These are phyloP conservation scores for Lecanosticta acicola DNA, from an alignment of 2,329 filamentous ascomycete species.

Conservation along the genomic window DNA sequence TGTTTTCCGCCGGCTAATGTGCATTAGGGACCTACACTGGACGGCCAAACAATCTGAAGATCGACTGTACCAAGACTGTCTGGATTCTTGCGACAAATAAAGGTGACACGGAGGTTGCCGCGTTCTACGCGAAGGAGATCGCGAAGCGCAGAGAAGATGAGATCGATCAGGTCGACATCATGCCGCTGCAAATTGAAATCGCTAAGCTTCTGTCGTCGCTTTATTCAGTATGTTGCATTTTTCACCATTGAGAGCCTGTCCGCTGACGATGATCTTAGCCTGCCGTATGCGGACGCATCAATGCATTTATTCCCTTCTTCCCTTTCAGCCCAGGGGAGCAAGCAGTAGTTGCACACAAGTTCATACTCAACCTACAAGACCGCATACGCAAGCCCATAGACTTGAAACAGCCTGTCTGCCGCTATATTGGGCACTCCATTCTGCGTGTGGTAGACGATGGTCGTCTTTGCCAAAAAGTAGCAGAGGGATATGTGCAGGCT, in stretches of 20 bases:
- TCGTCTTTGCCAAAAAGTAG: no score
- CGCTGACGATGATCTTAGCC: slow-evolving; percentile 1
- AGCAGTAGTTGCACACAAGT: slow-evolving; percentile 41
- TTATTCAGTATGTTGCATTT: no score
- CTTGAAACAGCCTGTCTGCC: no score
- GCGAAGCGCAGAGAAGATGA: no score
- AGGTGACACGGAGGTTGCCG: slow-evolving; percentile 37
- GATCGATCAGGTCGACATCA: not conserved
- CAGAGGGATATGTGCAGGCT: no score
- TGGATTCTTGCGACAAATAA: slow-evolving; percentile 48
- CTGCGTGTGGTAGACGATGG: no score
- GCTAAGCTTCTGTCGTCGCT: not conserved
- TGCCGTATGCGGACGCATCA: slow-evolving; percentile 40
- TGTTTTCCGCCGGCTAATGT: not conserved
- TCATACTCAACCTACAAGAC: slow-evolving; percentile 35
- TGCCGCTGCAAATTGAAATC: not conserved
- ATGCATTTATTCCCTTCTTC: slow-evolving; percentile 40
- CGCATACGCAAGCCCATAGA: not conserved
- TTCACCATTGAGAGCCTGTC: no score
- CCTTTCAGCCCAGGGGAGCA: slow-evolving; percentile 39
- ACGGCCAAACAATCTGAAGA: slow-evolving; percentile 28
- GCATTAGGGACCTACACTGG: not conserved
- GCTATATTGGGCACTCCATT: no score
- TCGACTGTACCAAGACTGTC: slow-evolving; percentile 44
- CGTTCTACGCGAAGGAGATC: slow-evolving; percentile 2